These are phyloP conservation scores for Saccharomycopsis hybrid DNA, from an alignment of 1,139 yeast genomes.

Conservation along the genomic window DNA sequence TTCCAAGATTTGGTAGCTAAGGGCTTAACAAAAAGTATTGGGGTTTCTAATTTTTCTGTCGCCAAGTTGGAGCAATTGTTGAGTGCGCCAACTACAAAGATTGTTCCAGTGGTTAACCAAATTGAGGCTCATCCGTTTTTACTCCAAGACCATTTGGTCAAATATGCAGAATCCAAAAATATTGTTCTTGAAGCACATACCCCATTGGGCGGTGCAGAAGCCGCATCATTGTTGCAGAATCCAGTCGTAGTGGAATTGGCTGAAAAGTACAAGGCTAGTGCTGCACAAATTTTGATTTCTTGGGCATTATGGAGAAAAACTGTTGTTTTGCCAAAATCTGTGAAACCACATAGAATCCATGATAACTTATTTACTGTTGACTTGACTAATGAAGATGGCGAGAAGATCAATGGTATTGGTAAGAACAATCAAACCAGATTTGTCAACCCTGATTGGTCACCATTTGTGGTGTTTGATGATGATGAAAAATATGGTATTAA, in stretches of 20 bases:
- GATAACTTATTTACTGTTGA: conserved; percentile 49
- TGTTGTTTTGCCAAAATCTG: conserved; percentile 69
- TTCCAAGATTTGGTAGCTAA: conserved; percentile 55
- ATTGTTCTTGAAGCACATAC: conserved; percentile 71
- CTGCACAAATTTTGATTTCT: conserved; percentile 60
- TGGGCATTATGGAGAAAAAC: conserved; percentile 71
- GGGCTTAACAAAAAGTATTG: conserved; percentile 63
- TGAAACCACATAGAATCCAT: conserved; percentile 51
- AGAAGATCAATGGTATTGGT: conserved; percentile 39
- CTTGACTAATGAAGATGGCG: conserved; percentile 50
- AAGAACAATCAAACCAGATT: conserved; percentile 45
- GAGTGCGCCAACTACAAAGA: conserved; percentile 39
- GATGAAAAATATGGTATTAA: conserved; percentile 18
- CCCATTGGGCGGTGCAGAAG: conserved; percentile 67
- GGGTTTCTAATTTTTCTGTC: conserved; percentile 71
- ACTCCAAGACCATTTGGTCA: conserved; percentile 60
- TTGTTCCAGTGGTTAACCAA: conserved; percentile 68
- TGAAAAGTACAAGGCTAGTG: conserved; percentile 43
- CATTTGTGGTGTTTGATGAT: conserved; percentile 20
- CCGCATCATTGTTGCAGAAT: conserved; percentile 52
- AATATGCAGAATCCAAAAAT: conserved; percentile 45
- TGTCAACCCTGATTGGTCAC: conserved; percentile 31
- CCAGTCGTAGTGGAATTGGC: conserved; percentile 46
- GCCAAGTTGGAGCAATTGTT: conserved; percentile 47
- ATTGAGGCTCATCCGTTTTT: conserved; percentile 70